Evolutionary conservation across 495 filamentous ascomycete species (phyloP), one percentile per base, ranked within the genome.

Genomic region (Zalerion maritima): DNA sequence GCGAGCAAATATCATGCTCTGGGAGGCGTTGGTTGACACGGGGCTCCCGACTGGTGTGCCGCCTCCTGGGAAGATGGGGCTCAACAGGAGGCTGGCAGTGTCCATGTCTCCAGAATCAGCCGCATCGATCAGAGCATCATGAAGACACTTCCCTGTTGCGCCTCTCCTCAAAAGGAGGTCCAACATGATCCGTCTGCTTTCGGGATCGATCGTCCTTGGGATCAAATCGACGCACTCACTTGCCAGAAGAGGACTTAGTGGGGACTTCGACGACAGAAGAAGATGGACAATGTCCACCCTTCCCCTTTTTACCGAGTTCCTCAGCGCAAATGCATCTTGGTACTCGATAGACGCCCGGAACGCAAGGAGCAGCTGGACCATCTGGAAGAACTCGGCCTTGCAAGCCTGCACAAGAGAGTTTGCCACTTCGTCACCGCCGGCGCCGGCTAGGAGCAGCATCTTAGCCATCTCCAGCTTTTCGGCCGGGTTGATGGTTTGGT

Each of bases 341-440:
- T 50, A 60, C 33, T 64, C 61, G 12, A 66, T 36, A 0, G 61
- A 62, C 0, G 58, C 60, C 0, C 60, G 57, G 27, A 61, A 52
- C 7, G 45, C 45, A 6, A 62, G 37, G 10, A 66, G 37, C n/a
- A 66, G 37, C 23, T 45, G 43, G 7, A 57, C 49, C 58, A 66
- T 55, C 26, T 66, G 57, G 34, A 54, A 49, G 26, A 54, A 60
- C 20, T 51, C 48, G 14, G 48, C 39, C 2, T 40, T 31, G 34
- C 47, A 51, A 6, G 60, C 51, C 10, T 57, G 50, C 2, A 49
- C 26, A 6, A 66, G 35, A 0, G 60, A 57, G 12, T 45, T 31
- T 1, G 58, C 47, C 4, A 57, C 31, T 2, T 45, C 36, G 21
- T 59, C 55, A 5, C 61, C 60, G 5, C 43, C 36, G 2, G 60